Conservation (phyloP, 257 asterid genomes). For the Lycium barbarum region DNA sequence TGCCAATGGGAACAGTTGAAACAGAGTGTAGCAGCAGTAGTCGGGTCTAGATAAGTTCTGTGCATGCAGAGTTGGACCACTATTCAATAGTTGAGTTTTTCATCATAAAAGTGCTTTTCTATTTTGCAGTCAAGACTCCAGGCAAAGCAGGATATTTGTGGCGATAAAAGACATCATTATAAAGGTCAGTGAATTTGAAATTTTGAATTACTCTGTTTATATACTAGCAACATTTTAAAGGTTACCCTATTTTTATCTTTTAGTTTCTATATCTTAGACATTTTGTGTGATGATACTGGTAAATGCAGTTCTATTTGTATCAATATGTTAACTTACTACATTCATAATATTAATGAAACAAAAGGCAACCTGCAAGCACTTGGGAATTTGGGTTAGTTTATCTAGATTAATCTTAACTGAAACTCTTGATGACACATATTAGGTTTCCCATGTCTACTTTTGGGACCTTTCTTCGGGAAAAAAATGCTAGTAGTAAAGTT, state of each 20-base stretch:
- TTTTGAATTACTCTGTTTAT: neutral
- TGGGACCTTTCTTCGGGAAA: neutral
- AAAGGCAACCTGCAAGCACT: neutral
- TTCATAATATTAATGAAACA: neutral
- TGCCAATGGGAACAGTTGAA: conserved; percentile 3
- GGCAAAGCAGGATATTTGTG: conserved; percentile 71
- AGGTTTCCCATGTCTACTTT: neutral
- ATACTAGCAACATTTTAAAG: neutral
- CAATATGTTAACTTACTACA: neutral
- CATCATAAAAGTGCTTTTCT: conserved; percentile 21
- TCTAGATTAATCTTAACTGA: neutral
- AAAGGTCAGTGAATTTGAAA: conserved; percentile 57
- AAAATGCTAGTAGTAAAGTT: neutral
- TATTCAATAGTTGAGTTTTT: neutral
- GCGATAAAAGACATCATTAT: conserved; percentile 81
- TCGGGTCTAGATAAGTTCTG: neutral
- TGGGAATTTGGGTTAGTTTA: neutral
- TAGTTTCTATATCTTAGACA: neutral
- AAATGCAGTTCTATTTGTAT: neutral
- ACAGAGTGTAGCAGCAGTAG: conserved; percentile 19
- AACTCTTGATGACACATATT: neutral
- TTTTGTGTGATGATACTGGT: neutral
- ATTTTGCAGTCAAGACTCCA: conserved; percentile 91
- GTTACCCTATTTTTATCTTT: neutral
- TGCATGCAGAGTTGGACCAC: neutral